phyloP scores from a whole-genome alignment of 2,329 filamentous ascomycete species.

The Lecanicillium sp. region DNA sequence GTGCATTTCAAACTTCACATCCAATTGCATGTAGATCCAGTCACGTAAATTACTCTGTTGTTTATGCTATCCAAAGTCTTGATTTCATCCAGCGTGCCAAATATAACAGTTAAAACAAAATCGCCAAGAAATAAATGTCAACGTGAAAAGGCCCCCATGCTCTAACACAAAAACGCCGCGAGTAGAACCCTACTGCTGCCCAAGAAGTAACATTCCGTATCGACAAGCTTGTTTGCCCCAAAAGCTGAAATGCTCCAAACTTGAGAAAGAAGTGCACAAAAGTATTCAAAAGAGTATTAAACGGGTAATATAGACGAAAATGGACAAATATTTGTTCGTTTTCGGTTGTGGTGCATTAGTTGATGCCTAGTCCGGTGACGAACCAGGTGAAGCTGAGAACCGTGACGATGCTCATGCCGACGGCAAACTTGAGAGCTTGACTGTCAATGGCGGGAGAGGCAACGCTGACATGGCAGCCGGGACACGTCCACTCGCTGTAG shows the following conservation, averaged over 20 bases:
- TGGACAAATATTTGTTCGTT: not conserved
- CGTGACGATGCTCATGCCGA: constrained; percentile 50
- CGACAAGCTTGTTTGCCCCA: not conserved
- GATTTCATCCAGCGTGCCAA: not conserved
- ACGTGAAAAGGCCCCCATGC: not conserved
- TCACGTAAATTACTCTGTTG: no score
- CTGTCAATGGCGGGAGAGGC: constrained; percentile 42
- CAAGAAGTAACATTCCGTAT: constrained; percentile 1
- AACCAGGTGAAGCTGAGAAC: constrained; percentile 60
- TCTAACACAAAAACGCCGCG: constrained; percentile 3
- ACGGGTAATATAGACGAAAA: not conserved
- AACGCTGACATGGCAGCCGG: constrained; percentile 44
- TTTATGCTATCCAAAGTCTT: not conserved
- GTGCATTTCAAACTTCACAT: no score
- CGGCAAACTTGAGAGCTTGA: constrained; percentile 43
- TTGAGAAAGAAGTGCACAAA: not conserved
- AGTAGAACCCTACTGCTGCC: not conserved
- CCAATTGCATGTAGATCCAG: no score
- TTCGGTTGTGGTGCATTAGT: constrained; percentile 18
- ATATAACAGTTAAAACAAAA: not conserved
- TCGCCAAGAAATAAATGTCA: not conserved
- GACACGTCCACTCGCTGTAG: constrained; percentile 47
- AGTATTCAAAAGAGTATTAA: not conserved
- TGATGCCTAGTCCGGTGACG: constrained; percentile 43
- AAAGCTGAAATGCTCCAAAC: not conserved